Percentiles rank a stretch among this genome's conserved stretches.
Evolutionary conservation across 345 rosid species (phyloP).

Genomic region (Alliaria petiolata): DNA sequence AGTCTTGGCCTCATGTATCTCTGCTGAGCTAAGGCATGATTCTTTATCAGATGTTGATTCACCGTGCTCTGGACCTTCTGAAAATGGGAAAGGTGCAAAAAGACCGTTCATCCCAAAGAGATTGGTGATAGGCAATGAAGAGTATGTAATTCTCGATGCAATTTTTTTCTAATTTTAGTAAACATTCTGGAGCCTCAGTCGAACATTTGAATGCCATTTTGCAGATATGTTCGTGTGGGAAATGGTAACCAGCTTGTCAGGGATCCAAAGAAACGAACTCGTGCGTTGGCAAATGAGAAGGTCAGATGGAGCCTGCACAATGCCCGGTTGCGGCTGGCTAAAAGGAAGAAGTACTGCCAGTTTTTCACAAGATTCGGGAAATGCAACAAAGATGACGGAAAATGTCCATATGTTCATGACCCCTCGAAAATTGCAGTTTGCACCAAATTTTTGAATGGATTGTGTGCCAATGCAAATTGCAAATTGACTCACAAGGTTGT

Average conservation of each 20-base stretch:
- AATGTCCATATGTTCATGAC: slow-evolving; percentile 91
- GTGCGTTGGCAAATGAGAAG: slow-evolving; percentile 90
- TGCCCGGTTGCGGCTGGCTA: slow-evolving; percentile 75
- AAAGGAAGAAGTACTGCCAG: slow-evolving; percentile 80
- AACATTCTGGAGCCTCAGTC: not conserved
- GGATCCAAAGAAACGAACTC: slow-evolving; percentile 89
- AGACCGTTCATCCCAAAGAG: slow-evolving; percentile 78
- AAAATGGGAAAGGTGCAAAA: slow-evolving; percentile 45
- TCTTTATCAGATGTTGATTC: slow-evolving; percentile 52
- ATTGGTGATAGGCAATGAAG: slow-evolving; percentile 89
- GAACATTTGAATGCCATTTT: slow-evolving; percentile 16
- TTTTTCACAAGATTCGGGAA: slow-evolving; percentile 96
- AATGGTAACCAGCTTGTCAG: slow-evolving; percentile 93
- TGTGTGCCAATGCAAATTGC: slow-evolving; percentile 69
- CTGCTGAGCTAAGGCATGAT: not conserved
- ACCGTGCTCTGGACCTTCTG: slow-evolving; percentile 36
- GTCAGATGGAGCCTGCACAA: slow-evolving; percentile 97
- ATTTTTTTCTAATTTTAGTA: not conserved
- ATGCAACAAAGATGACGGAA: slow-evolving; percentile 92
- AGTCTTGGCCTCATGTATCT: not conserved
- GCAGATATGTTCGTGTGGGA: slow-evolving; percentile 93
- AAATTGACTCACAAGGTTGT: slow-evolving; percentile 92
- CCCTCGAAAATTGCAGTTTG: slow-evolving; percentile 91
- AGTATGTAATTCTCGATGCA: slow-evolving; percentile 51
- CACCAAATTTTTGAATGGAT: slow-evolving; percentile 85